Evolutionary conservation across 257 asterid species (phyloP).

Genomic region (Gardenia jasminoides): DNA sequence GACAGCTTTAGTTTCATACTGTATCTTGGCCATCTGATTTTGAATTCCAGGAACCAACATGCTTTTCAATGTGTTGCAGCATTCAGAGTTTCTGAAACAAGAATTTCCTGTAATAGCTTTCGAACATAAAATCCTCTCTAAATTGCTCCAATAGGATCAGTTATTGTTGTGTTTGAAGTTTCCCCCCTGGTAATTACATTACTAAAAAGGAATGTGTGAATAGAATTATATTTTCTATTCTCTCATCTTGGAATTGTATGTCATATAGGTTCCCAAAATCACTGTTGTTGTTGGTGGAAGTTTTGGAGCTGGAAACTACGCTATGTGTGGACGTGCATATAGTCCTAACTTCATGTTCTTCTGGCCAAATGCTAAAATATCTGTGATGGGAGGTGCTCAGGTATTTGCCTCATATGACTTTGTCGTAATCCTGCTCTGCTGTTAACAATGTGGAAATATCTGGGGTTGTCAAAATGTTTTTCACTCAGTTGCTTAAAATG

Average conservation of each 20-base stretch:
- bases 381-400: constrained; percentile 99
- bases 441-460: not conserved
- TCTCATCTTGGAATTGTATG: constrained; percentile 19
- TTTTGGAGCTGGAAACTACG: constrained; percentile 98
- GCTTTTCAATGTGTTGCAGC: not conserved
- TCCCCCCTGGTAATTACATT: not conserved
- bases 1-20: not conserved
- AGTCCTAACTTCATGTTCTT: constrained; percentile 88
- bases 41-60: not conserved
- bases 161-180: not conserved
- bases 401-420: constrained; percentile 31
- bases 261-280: constrained; percentile 77
- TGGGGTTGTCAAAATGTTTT: not conserved
- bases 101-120: not conserved
- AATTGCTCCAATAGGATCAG: not conserved
- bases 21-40: not conserved
- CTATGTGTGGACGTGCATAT: constrained; percentile 99
- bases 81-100: not conserved
- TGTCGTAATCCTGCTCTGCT: not conserved
- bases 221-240: constrained; percentile 8
- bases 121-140: not conserved
- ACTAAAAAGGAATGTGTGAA: not conserved
- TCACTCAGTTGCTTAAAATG: not conserved
- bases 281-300: constrained; percentile 92
- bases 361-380: constrained; percentile 97